These are phyloP conservation scores for Boletus barrowsii DNA, from an alignment of 768 basidiomycete species.

Conservation along the genomic window DNA sequence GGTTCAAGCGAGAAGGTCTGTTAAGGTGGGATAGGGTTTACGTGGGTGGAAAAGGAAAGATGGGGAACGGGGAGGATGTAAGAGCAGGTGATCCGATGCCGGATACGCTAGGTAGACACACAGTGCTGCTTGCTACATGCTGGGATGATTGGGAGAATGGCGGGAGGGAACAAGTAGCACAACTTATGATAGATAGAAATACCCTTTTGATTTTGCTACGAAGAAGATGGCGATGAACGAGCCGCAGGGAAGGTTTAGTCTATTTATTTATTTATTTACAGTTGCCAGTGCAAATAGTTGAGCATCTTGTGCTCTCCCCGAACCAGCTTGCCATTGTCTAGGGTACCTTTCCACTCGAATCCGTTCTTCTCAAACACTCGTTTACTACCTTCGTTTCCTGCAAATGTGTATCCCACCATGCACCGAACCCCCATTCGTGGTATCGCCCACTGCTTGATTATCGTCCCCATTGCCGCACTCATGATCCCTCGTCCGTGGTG, in stretches of 20 bases:
- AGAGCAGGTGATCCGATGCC: constrained; percentile 30
- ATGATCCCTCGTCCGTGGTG: constrained; percentile 72
- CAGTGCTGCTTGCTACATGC: constrained; percentile 36
- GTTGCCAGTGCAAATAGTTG: too few species aligned
- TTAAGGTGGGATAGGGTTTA: constrained; percentile 55
- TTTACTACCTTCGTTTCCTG: constrained; percentile 57
- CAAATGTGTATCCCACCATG: constrained; percentile 44
- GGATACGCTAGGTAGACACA: constrained; percentile 34
- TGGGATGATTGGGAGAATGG: constrained; percentile 37
- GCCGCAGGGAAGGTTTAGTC: too few species aligned
- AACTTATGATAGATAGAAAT: constrained; percentile 6
- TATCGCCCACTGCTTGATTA: constrained; percentile 59
- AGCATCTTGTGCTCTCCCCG: constrained; percentile 38
- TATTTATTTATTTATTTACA: too few species aligned
- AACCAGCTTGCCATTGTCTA: constrained; percentile 39
- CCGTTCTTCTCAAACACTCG: constrained; percentile 69
- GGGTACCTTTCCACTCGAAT: constrained; percentile 40
- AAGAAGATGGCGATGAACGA: too few species aligned
- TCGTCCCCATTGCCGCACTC: constrained; percentile 55
- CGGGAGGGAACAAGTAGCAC: constrained; percentile 2
- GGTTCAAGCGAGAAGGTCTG: constrained; percentile 53
- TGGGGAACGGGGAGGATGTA: constrained; percentile 32
- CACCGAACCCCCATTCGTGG: constrained; percentile 58
- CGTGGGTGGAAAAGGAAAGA: constrained; percentile 34
- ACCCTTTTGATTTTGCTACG: too few species aligned